Base-by-base conservation (phyloP, 306 rosid species). In the Trifolium dubium region DNA sequence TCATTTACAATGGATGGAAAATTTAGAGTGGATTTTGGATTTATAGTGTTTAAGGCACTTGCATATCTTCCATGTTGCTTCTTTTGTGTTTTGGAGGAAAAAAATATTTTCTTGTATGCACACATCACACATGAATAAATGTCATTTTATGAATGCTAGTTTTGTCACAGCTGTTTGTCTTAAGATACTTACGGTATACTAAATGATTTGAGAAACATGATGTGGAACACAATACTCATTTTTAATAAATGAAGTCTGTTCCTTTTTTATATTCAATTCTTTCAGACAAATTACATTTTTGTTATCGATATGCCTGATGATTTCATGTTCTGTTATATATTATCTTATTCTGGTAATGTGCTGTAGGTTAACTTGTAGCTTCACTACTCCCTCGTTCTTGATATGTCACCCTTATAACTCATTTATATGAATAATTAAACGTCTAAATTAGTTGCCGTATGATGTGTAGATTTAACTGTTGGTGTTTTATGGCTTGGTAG, bases 191-290 rank as follows among this genome's bases (percentile, higher is more conserved):
- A 62, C 14, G 46, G 54, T 18, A 15, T 53, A 10, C 43, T 50
- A 37, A 10, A 67, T 67, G 72, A 74, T 80, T 74, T 74, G 80
- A 68, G 76, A 80, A 69, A 69, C 50, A 2, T 69, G 83, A 62
- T 50, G 61, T 61, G 40, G 50, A 50, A 3, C 50, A 39, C 41
- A 49, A 11, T 58, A 17, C 40, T 56, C 46, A 60, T 67, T 74
- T 46, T 59, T 46, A 58, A 67, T 14, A 3, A 47, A 43, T 56
- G 69, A 72, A 49, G 63, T 59, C 59, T 63, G 12, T 49, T 60
- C 14, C 40, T 39, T 10, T 50, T 40, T 47, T 68, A 59, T 66
- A 47, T 53, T 51, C 30, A 8, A 29, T 29, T 12, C 11, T 14
- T 59, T 11, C 46, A 6, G 13, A 58, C 18, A 61, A 50, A 29